phyloP scores from a whole-genome alignment of 1,139 yeast genomes.

The Saccharomyces hybrid region DNA sequence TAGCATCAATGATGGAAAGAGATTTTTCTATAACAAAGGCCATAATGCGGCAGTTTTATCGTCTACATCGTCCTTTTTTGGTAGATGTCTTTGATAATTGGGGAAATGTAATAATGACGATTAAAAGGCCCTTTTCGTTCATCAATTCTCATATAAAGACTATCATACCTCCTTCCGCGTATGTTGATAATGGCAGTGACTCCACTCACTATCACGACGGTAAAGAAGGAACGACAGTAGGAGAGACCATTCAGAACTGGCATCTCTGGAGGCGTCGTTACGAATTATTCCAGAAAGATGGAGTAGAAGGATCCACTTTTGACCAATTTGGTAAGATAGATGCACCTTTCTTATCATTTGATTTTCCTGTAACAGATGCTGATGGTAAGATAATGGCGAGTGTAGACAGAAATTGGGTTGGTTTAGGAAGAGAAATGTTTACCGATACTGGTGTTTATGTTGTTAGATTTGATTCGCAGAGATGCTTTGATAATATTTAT shows the following conservation, averaged over 20 bases:
- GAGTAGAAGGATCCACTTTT: constrained; percentile 13
- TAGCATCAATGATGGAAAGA: constrained; percentile 82
- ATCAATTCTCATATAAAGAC: constrained; percentile 84
- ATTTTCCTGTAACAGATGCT: constrained; percentile 66
- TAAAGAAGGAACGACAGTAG: constrained; percentile 46
- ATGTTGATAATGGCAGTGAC: constrained; percentile 15
- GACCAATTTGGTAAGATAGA: constrained; percentile 68
- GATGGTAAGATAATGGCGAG: constrained; percentile 56
- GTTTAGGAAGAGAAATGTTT: constrained; percentile 82
- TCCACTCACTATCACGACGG: constrained; percentile 8
- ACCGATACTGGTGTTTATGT: constrained; percentile 94
- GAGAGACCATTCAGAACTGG: constrained; percentile 90
- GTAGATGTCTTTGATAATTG: constrained; percentile 70
- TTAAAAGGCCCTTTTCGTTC: constrained; percentile 74
- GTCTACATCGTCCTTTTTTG: constrained; percentile 79
- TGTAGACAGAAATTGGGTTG: constrained; percentile 92
- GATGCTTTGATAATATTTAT: constrained; percentile 24
- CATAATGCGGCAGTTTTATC: constrained; percentile 71
- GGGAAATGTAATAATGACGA: constrained; percentile 63
- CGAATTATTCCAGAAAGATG: constrained; percentile 53
- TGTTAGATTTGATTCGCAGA: constrained; percentile 69
- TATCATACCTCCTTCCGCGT: constrained; percentile 41
- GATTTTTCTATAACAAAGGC: constrained; percentile 65
- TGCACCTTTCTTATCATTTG: constrained; percentile 79
- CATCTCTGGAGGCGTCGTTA: constrained; percentile 87